These are phyloP conservation scores for Didymella pomorum DNA, from an alignment of 2,329 filamentous ascomycete species.

Conservation along the genomic window DNA sequence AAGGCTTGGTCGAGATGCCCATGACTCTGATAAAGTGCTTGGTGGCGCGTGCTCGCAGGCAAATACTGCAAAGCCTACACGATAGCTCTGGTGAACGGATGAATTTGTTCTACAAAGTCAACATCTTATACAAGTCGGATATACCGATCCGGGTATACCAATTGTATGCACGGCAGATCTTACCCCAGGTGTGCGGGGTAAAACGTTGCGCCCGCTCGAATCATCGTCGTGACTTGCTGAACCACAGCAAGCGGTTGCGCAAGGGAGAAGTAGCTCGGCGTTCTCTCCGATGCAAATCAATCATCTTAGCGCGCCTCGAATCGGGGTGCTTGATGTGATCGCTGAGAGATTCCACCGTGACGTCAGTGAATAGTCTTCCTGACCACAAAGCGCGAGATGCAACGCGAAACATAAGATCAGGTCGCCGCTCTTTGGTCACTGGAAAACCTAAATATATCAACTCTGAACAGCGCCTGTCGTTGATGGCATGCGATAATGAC, in stretches of 20 bases:
- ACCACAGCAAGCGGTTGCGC: too few relatives aligned
- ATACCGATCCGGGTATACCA: slow-evolving; percentile 12
- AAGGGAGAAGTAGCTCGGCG: neutral
- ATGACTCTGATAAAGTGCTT: neutral
- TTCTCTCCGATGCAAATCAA: slow-evolving; percentile 6
- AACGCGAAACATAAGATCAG: too few relatives aligned
- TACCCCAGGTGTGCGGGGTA: slow-evolving; percentile 16
- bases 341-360: neutral
- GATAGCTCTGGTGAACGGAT: neutral
- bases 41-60: neutral
- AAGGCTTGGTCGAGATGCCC: slow-evolving; percentile 1
- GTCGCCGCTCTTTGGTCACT: neutral
- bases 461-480: neutral
- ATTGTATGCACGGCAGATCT: neutral
- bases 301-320: too few relatives aligned
- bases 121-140: neutral
- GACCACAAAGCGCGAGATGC: neutral
- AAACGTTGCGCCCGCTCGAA: slow-evolving; percentile 1
- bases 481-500: too few relatives aligned
- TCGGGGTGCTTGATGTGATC: too few relatives aligned
- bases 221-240: neutral
- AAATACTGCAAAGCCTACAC: neutral
- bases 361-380: neutral
- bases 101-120: neutral
- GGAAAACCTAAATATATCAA: neutral